Conservation (phyloP, 805 yeast species). For the Cyberlindnera xylosilytica region DNA sequence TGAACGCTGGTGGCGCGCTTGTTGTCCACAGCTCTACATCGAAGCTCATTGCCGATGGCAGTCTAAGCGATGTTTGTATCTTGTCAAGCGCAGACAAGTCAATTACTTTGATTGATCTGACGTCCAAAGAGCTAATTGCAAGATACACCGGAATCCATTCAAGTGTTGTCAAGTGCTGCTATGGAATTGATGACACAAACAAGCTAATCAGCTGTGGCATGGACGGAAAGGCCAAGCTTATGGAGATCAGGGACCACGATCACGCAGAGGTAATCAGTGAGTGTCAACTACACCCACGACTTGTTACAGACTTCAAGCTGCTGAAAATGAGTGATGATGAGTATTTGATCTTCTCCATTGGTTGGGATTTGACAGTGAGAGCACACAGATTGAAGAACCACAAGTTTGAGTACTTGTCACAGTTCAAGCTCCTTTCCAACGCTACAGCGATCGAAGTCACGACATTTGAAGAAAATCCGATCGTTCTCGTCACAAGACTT, state of each 20-base stretch:
- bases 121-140: slow-evolving; percentile 3
- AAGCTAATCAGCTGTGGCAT: slow-evolving; percentile 44
- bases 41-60: slow-evolving; percentile 19
- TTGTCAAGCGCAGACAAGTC: slow-evolving; percentile 21
- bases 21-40: slow-evolving; percentile 21
- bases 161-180: slow-evolving; percentile 36
- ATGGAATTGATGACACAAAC: slow-evolving; percentile 27
- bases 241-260: slow-evolving; percentile 15
- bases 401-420: slow-evolving; percentile 21
- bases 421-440: slow-evolving; percentile 40
- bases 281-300: slow-evolving; percentile 36
- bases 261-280: slow-evolving; percentile 14
- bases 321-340: slow-evolving; percentile 13
- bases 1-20: slow-evolving; percentile 10
- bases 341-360: slow-evolving; percentile 48
- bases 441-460: slow-evolving; percentile 49
- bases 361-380: slow-evolving; percentile 53
- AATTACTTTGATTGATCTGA: slow-evolving; percentile 18
- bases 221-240: slow-evolving; percentile 43
- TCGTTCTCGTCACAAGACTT: slow-evolving; percentile 52
- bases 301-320: slow-evolving; percentile 35
- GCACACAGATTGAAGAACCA: slow-evolving; percentile 31
- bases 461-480: slow-evolving; percentile 28
- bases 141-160: slow-evolving; percentile 6
- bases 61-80: slow-evolving; percentile 14